Conservation (phyloP, 2,329 filamentous ascomycete genomes). For the Venturia aucupariae region DNA sequence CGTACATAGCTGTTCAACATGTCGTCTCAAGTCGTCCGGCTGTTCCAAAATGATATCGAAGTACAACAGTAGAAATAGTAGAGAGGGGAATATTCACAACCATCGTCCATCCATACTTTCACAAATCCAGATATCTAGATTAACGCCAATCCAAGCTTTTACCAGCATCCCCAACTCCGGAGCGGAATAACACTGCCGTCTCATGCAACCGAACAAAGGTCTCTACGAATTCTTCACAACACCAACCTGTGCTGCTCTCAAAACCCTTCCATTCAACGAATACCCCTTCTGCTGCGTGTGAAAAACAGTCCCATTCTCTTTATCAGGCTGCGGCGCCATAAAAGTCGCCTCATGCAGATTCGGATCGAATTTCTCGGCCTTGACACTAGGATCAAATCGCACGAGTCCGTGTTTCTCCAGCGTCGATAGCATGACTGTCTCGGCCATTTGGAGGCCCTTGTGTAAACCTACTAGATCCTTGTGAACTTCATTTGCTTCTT, state of each 20-base stretch:
- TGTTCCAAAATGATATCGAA: not conserved
- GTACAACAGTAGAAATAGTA: constrained; percentile 4
- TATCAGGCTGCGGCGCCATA: constrained; percentile 76
- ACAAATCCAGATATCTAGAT: not conserved
- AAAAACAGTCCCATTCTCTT: constrained; percentile 86
- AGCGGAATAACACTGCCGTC: not conserved
- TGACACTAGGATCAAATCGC: constrained; percentile 64
- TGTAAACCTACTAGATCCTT: constrained; percentile 73
- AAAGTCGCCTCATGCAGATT: constrained; percentile 96
- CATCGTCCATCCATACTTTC: not conserved
- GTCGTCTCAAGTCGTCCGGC: not conserved
- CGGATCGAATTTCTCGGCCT: constrained; percentile 83
- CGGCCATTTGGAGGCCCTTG: constrained; percentile 91
- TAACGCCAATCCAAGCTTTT: constrained; percentile 5
- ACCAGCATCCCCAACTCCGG: not conserved
- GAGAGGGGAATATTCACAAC: constrained; percentile 7
- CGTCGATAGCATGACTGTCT: constrained; percentile 75
- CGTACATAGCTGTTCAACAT: not conserved
- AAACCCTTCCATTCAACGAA: constrained; percentile 77
- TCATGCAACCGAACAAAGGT: not conserved
- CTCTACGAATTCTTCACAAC: constrained; percentile 71
- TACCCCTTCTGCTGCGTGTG: constrained; percentile 94
- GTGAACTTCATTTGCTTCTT: not conserved
- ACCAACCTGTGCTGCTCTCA: constrained; percentile 91
- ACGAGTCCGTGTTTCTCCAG: constrained; percentile 91